A percentile compares a stretch with the other conserved stretches of the same genome.
These are phyloP conservation scores for Chloranthus sessilifolius DNA, from an alignment of 164 flowering plant genomes.

Conservation along the genomic window DNA sequence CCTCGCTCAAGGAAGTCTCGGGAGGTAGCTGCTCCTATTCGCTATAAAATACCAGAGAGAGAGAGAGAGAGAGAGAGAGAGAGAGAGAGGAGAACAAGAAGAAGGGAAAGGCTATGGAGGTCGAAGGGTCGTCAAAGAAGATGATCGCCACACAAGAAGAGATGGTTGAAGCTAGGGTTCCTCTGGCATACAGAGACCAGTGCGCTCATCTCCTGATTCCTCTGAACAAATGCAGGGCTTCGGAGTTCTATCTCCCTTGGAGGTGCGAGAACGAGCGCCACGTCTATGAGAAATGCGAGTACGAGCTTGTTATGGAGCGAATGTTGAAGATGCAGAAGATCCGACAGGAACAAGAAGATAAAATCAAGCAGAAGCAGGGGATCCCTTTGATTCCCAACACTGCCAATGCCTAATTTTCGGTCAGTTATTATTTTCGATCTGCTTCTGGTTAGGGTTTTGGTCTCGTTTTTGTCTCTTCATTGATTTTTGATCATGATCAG, in stretches of 20 bases:
- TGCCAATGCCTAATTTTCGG: constrained; percentile 50
- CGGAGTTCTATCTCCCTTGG: constrained; percentile 92
- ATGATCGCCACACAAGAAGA: constrained; percentile 95
- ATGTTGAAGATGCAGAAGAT: constrained; percentile 95
- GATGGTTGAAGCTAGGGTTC: constrained; percentile 81
- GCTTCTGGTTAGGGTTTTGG: too few relatives aligned
- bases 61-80: constrained; percentile 7
- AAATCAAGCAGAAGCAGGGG: constrained; percentile 39
- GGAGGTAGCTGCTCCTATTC: too few relatives aligned
- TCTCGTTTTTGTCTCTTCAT: too few relatives aligned
- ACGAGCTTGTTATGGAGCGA: constrained; percentile 96
- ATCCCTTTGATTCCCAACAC: constrained; percentile 67
- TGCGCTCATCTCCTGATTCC: constrained; percentile 96
- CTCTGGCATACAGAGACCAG: constrained; percentile 84
- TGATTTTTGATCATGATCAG: too few relatives aligned
- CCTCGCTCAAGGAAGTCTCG: too few relatives aligned
- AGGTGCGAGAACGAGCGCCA: constrained; percentile 96
- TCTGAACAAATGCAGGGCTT: constrained; percentile 84
- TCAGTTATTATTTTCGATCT: background rate
- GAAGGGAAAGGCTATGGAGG: constrained; percentile 38
- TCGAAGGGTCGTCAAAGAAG: constrained; percentile 88
- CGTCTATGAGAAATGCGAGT: constrained; percentile 92
- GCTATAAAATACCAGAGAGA: background rate
- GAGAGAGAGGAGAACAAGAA: constrained; percentile 12
- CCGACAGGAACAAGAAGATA: constrained; percentile 32